These are phyloP conservation scores for Suillus brevipes DNA, from an alignment of 768 basidiomycete species.

Conservation along the genomic window DNA sequence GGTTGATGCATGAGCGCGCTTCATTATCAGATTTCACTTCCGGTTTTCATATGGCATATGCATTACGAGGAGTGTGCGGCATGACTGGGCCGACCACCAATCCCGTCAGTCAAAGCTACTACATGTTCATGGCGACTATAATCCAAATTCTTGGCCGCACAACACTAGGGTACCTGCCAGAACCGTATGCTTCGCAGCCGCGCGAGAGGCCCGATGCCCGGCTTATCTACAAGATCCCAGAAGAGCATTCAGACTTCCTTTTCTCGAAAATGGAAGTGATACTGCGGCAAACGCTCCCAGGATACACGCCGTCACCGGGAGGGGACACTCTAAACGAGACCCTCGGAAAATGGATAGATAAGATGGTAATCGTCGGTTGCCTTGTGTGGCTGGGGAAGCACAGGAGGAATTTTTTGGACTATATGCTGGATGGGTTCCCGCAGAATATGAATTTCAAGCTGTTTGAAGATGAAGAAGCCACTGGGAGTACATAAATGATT, in stretches of 20 bases:
- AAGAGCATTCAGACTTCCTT: slow-evolving; percentile 6
- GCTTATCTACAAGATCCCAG: slow-evolving; percentile 4
- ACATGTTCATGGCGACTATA: neutral
- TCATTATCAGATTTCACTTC: neutral
- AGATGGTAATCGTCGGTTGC: slow-evolving; percentile 12
- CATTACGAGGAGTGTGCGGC: neutral
- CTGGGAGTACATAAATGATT: neutral
- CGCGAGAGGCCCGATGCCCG: slow-evolving; percentile 6
- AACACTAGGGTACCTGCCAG: neutral
- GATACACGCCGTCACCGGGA: slow-evolving; percentile 3
- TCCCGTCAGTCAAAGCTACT: neutral
- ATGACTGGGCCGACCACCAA: neutral
- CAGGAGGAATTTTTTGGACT: slow-evolving; percentile 7
- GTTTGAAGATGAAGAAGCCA: slow-evolving; percentile 4
- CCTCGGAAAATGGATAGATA: neutral
- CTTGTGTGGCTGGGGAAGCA: slow-evolving; percentile 14
- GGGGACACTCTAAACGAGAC: neutral
- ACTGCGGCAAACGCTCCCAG: neutral
- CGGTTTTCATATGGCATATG: neutral
- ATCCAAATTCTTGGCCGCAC: neutral
- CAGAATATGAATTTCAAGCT: neutral
- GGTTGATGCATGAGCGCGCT: slow-evolving; percentile 28
- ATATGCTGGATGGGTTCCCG: neutral
- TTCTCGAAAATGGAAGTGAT: slow-evolving; percentile 6
- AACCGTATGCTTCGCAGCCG: neutral